phyloP scores from a whole-genome alignment of 495 filamentous ascomycete genomes.

The Podospora pseudopauciseta region DNA sequence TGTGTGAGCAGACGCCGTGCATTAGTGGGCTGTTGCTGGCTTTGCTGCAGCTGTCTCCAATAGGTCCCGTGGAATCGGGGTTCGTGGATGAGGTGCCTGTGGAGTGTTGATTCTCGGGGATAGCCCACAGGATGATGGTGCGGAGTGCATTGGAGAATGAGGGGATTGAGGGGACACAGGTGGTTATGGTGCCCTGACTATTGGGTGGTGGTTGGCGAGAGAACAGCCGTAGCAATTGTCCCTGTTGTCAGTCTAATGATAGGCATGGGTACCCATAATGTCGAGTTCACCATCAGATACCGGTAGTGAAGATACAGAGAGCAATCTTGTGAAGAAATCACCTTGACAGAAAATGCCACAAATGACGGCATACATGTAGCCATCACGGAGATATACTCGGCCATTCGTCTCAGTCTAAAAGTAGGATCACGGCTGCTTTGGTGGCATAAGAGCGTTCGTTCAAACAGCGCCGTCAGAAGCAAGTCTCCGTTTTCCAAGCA shows the following conservation, averaged over 20 bases:
- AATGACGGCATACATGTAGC: background rate
- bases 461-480: background rate
- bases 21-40: background rate
- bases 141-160: background rate
- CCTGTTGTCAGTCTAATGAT: background rate
- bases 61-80: background rate
- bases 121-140: background rate
- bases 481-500: background rate
- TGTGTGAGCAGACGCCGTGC: background rate
- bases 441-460: background rate
- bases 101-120: background rate
- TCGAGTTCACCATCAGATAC: too few species aligned
- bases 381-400: background rate
- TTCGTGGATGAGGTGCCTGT: background rate
- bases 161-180: background rate
- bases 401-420: background rate
- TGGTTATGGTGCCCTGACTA: background rate
- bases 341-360: background rate
- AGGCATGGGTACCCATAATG: background rate
- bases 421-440: background rate
- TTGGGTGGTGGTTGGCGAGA: background rate
- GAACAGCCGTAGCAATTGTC: background rate
- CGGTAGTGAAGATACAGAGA: too few species aligned
- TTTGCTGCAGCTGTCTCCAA: background rate
- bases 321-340: background rate